Evolutionary conservation across 306 rosid genomes (phyloP).

Genomic region (Malus domestica): ASM211411v1 NC_041789.1:23556501-23557000

Average conservation of each 20-base stretch:
- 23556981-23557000: not conserved
- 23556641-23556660: not conserved
- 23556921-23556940: not conserved
- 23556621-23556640: not conserved
- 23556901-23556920: not conserved
- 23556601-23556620: not conserved
- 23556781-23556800: not conserved
- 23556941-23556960: not conserved
- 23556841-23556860: not conserved
- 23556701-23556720: too few relatives aligned
- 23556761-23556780: not conserved
- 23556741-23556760: too few relatives aligned
- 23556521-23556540: not conserved
- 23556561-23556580: not conserved
- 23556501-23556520: not conserved
- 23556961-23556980: not conserved
- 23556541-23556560: not conserved
- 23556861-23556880: not conserved
- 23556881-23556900: not conserved
- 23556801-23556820: not conserved
- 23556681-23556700: not conserved
- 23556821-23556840: not conserved
- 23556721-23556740: too few relatives aligned
- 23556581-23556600: too few relatives aligned
- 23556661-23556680: not conserved